These are phyloP conservation scores for Fusarium musae DNA, from an alignment of 2,329 filamentous ascomycete species.

Conservation along the genomic window DNA sequence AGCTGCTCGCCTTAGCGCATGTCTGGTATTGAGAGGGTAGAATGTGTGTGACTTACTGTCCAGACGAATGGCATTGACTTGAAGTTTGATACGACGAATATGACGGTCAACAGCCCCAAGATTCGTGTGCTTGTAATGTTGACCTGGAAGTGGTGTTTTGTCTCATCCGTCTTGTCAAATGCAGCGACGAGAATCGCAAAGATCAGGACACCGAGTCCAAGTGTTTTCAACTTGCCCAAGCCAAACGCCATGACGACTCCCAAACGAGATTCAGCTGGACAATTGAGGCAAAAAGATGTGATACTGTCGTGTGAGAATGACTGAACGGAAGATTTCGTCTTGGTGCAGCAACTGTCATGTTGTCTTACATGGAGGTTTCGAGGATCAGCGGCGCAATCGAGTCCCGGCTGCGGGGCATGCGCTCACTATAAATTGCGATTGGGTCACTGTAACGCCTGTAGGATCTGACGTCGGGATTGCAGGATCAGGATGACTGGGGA, in stretches of 20 bases:
- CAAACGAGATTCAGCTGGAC: fast-evolving
- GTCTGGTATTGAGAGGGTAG: too few species aligned
- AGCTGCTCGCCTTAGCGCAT: not conserved
- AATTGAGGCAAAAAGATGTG: too few species aligned
- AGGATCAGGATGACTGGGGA: not conserved
- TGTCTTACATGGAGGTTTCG: not conserved
- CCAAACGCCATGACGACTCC: not conserved
- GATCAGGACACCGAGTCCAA: not conserved
- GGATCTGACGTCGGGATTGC: not conserved
- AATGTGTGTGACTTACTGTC: not conserved
- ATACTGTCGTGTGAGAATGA: not conserved
- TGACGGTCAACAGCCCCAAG: not conserved
- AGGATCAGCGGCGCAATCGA: not conserved
- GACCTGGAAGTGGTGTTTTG: not conserved
- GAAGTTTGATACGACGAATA: not conserved
- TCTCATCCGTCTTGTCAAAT: not conserved
- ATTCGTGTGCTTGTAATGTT: not conserved
- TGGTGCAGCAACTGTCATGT: not conserved
- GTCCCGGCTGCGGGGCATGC: not conserved
- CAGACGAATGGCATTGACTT: not conserved
- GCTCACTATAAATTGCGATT: not conserved
- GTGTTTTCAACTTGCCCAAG: not conserved
- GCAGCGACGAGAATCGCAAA: not conserved
- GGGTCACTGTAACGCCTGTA: fast-evolving
- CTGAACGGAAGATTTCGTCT: not conserved